Evolutionary conservation across 2,329 filamentous ascomycete genomes (phyloP).

Genomic region (Trichoderma semiorbis): DNA sequence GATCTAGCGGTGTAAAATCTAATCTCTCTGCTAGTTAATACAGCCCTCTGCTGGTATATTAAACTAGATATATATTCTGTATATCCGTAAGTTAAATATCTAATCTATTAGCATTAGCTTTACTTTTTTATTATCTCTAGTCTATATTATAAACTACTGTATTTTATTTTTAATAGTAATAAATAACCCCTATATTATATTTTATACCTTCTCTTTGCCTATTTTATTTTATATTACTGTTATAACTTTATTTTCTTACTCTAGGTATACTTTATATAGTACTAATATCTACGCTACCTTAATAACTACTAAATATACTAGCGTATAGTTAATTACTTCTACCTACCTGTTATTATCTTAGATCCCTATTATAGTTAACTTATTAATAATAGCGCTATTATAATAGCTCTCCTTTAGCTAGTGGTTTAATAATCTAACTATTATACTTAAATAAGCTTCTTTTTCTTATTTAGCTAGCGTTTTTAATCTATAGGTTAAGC

Average conservation of each 20-base stretch:
- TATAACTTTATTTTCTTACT: neutral
- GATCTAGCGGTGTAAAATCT: neutral
- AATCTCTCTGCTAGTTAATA: neutral
- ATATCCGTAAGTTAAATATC: neutral
- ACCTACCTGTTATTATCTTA: neutral
- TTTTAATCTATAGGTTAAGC: neutral
- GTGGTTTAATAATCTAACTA: neutral
- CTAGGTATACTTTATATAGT: neutral
- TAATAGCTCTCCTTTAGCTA: neutral
- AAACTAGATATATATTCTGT: neutral
- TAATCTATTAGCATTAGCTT: neutral
- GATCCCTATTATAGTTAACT: neutral
- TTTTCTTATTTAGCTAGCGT: neutral
- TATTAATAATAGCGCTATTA: neutral
- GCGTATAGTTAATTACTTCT: neutral
- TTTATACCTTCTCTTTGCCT: neutral
- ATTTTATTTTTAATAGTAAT: neutral
- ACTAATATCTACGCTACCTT: neutral
- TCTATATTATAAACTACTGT: neutral
- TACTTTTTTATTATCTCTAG: neutral
- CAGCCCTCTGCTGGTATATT: neutral
- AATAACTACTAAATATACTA: neutral
- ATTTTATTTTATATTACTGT: neutral
- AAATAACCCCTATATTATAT: neutral
- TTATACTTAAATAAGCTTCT: neutral